Evolutionary conservation across 495 filamentous ascomycete genomes (phyloP).

Genomic region (Annulohypoxylon bovei): DNA sequence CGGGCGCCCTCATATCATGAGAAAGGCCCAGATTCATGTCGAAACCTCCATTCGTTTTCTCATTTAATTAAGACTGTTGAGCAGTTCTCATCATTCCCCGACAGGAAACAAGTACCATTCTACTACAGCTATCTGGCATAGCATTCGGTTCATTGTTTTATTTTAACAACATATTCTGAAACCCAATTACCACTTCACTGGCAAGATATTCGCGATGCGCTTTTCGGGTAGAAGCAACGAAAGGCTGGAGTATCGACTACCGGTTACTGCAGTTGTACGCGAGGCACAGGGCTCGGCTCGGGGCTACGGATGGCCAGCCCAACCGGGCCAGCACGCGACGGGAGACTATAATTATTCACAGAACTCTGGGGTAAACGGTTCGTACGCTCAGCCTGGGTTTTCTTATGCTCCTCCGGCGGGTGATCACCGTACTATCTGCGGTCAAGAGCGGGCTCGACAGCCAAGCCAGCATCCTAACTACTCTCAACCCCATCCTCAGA

Average conservation of each 20-base stretch:
- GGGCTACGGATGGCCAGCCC: background rate
- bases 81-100: background rate
- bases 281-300: background rate
- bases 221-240: background rate
- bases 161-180: background rate
- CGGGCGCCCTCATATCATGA: background rate
- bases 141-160: background rate
- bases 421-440: background rate
- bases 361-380: background rate
- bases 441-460: background rate
- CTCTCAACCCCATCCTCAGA: background rate
- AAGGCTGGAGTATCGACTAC: background rate
- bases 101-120: background rate
- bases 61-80: background rate
- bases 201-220: background rate
- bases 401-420: background rate
- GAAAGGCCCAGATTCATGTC: background rate
- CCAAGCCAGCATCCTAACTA: background rate
- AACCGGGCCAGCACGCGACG: background rate
- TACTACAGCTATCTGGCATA: constrained; percentile 21
- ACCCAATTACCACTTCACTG: background rate
- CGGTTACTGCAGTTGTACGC: background rate
- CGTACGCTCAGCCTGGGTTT: background rate
- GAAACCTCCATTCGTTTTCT: background rate
- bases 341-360: background rate